These are phyloP conservation scores for Cryptococcus wingfieldii DNA, from an alignment of 1,284 basidiomycete genomes.

Conservation along the genomic window DNA sequence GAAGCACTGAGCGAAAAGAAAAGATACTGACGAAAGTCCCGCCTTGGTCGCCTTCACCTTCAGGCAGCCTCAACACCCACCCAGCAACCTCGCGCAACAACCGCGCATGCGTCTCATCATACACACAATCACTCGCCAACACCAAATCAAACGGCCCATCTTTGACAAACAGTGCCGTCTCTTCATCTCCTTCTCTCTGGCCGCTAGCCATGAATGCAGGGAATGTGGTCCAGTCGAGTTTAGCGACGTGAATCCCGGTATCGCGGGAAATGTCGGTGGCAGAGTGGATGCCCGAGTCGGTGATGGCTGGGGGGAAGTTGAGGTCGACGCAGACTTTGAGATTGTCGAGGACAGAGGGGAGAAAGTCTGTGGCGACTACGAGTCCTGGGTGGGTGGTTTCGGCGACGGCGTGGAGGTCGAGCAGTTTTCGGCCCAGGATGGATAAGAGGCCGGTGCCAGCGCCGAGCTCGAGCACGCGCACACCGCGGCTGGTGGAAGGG, in stretches of 20 bases:
- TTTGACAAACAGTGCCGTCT: conserved; percentile 4
- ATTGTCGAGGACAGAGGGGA: conserved; percentile 69
- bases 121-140: conserved; percentile 47
- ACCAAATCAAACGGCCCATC: conserved; percentile 43
- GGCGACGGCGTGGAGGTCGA: conserved; percentile 47
- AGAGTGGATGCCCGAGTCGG: background rate
- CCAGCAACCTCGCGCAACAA: conserved; percentile 40
- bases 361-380: conserved; percentile 73
- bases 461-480: conserved; percentile 72
- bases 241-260: conserved; percentile 49
- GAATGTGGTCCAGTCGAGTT: conserved; percentile 69
- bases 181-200: conserved; percentile 3
- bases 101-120: conserved; percentile 46
- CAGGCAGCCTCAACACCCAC: conserved; percentile 40
- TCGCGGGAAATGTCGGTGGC: conserved; percentile 7
- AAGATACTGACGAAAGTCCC: conserved; percentile 42
- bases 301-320: conserved; percentile 54
- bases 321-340: conserved; percentile 61
- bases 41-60: conserved; percentile 25
- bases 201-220: conserved; percentile 27
- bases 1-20: background rate
- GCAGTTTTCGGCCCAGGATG: conserved; percentile 61
- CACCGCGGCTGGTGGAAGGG: conserved; percentile 35
- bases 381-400: conserved; percentile 31
- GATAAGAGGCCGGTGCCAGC: conserved; percentile 77